Evolutionary conservation across 371 early-diverging fungal species (phyloP).

Genomic region (Mortierella sp.): DNA sequence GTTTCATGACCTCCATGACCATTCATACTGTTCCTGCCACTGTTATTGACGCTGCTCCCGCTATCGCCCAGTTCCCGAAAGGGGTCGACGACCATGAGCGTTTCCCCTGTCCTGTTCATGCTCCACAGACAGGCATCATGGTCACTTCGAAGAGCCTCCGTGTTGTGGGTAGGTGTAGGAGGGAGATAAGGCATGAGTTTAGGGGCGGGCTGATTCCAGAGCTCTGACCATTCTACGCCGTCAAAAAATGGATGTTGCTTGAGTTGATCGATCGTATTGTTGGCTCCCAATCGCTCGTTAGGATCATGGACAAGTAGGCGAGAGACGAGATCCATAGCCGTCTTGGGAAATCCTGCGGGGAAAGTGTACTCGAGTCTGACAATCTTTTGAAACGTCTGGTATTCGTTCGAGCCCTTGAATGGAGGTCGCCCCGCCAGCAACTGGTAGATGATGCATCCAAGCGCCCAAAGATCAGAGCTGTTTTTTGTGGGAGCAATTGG

Average conservation of each 20-base stretch:
- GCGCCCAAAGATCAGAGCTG: constrained; percentile 97
- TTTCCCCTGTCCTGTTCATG: constrained; percentile 57
- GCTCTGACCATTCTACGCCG: constrained; percentile 84
- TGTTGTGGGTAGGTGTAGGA: constrained; percentile 52
- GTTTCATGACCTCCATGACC: constrained; percentile 20
- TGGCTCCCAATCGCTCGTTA: constrained; percentile 76
- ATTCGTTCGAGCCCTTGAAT: constrained; percentile 96
- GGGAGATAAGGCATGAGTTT: constrained; percentile 59
- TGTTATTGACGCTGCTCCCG: constrained; percentile 35
- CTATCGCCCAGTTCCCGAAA: constrained; percentile 44
- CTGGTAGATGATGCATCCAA: constrained; percentile 98
- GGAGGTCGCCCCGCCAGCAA: constrained; percentile 95
- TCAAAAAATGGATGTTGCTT: constrained; percentile 93
- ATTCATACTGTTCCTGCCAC: constrained; percentile 36
- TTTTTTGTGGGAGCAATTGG: background rate
- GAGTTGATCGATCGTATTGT: constrained; percentile 74
- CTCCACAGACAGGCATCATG: constrained; percentile 58
- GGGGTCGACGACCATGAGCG: constrained; percentile 38
- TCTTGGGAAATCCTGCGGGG: constrained; percentile 78
- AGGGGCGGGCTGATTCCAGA: constrained; percentile 71
- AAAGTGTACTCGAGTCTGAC: constrained; percentile 87
- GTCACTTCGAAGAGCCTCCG: constrained; percentile 43
- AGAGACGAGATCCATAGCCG: constrained; percentile 80
- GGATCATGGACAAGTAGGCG: constrained; percentile 86
- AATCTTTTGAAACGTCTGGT: constrained; percentile 96